Base-by-base conservation (phyloP, 2,329 filamentous ascomycete genomes). In the Sclerotinia sclerotiorum region DNA sequence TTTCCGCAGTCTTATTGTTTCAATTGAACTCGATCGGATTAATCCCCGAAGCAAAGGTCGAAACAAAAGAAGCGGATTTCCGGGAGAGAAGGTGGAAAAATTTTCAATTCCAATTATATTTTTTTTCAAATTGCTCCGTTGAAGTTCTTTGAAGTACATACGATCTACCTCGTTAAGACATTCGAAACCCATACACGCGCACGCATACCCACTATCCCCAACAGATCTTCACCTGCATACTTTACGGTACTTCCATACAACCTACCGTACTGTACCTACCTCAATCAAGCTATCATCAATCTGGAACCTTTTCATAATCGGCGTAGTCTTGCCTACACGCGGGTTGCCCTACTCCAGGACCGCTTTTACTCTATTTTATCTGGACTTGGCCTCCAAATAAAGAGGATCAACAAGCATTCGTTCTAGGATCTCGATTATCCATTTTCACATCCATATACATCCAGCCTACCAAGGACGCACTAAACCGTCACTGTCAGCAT, bases 1-100 rank as follows among this genome's bases (percentile, higher is more conserved):
- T 68, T 32, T 68, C 65, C 65, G 65, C 65, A 55, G 27, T 48
- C 52, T 35, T 55, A 49, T 63, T 63, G 65, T 63, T 63, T 32
- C 49, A 63, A 68, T 63, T 63, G 65, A 46, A 42, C 65, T 68
- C 49, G 65, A 55, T 52, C 65, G 57, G 42, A 63, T 63, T 63
- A 63, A 35, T 63, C 49, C 65, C 65, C 65, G 65, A 68, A 17
- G 46, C 48, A 56, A 44, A 55, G 21, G 46, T 51, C 24, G 57
- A 63, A 52, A 63, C 65, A 63, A 68, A 56, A 68, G 49, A 63
- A 55, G 57, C 10, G 24, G n/a, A 63, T 49, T 35, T 68, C 65
- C 57, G 63, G 39, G 48, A 39, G 51, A 39, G n/a, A 44, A 54
- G 35, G 39, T 29, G 32, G 29, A 21, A 27, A 51, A 6, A 2